Conservation (phyloP, 441 rosid genomes). For the Aleurites moluccanus region DNA sequence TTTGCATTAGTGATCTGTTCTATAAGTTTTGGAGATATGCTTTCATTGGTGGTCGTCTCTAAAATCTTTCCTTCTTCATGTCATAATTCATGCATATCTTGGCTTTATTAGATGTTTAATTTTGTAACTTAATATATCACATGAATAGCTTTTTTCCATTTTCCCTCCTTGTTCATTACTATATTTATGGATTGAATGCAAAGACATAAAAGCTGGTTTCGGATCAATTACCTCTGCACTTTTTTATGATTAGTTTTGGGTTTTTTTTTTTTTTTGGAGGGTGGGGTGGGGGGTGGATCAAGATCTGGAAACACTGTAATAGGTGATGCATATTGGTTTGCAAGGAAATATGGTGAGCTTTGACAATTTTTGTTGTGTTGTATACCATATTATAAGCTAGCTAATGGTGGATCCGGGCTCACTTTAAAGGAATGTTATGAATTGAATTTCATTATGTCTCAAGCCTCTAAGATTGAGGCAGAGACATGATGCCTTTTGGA, state of each 20-base stretch:
- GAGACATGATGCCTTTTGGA: background rate
- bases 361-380: background rate
- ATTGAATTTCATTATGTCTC: background rate
- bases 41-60: background rate
- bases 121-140: background rate
- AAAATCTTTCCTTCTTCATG: background rate
- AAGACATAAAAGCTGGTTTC: background rate
- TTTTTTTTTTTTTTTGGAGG: too few relatives aligned
- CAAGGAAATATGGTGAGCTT: background rate
- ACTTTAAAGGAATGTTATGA: background rate
- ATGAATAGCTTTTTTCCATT: background rate
- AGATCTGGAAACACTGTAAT: background rate
- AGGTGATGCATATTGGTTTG: background rate
- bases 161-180: background rate
- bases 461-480: background rate
- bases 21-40: background rate
- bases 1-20: background rate
- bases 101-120: constrained; percentile 1
- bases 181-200: background rate
- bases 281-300: too few relatives aligned
- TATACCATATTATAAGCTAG: background rate
- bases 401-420: background rate
- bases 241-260: too few relatives aligned
- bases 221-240: background rate
- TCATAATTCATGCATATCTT: background rate